phyloP scores from a whole-genome alignment of 2,329 filamentous ascomycete species.

The Diaporthe nobilis region DNA sequence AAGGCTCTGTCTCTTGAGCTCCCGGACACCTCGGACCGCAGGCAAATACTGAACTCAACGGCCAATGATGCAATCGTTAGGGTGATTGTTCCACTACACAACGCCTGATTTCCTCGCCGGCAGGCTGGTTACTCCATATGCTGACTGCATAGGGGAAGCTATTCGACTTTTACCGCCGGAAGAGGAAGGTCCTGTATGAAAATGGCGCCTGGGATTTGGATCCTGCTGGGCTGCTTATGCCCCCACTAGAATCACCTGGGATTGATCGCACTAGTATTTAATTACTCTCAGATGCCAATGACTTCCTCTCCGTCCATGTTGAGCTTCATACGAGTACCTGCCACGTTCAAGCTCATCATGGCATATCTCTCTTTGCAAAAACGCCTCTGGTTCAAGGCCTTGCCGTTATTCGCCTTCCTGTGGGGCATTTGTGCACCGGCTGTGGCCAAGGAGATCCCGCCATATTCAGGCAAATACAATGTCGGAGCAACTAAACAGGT shows the following conservation, averaged over 20 bases:
- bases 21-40: background rate
- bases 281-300: background rate
- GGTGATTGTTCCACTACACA: background rate
- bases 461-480: conserved; percentile 31
- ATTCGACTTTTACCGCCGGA: background rate
- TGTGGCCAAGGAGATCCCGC: conserved; percentile 12
- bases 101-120: background rate
- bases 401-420: background rate
- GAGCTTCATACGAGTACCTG: background rate
- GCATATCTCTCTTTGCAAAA: background rate
- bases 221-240: background rate
- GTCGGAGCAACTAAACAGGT: conserved; percentile 2
- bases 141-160: background rate
- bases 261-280: background rate
- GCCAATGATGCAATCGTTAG: background rate
- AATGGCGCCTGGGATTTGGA: conserved; percentile 1
- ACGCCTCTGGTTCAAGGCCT: no score
- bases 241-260: background rate
- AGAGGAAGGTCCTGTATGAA: background rate
- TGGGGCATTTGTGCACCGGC: background rate
- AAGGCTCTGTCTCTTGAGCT: background rate
- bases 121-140: background rate
- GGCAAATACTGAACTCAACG: background rate
- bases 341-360: background rate
- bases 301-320: no score